Conservation (phyloP, 192 early-diverging fungal species). For the Entomortierella lignicola region DNA sequence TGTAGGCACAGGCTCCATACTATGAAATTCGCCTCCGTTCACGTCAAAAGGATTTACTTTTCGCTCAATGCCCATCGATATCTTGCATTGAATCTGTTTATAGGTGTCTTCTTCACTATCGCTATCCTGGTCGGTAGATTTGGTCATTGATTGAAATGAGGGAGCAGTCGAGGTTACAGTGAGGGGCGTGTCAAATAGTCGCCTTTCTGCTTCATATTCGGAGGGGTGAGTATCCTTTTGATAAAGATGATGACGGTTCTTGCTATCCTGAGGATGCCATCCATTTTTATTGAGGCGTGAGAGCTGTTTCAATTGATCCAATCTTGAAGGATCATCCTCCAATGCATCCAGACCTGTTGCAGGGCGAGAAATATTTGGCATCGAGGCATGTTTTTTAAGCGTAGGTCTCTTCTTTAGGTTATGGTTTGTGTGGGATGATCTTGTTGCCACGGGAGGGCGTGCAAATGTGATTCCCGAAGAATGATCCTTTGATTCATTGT, state of each 20-base stretch:
- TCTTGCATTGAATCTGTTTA: background rate
- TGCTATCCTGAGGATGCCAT: background rate
- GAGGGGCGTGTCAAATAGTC: conserved; percentile 2
- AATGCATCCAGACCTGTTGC: conserved; percentile 32
- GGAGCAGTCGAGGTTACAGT: conserved; percentile 6
- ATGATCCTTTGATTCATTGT: background rate
- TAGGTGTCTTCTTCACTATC: background rate
- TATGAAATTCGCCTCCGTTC: conserved; percentile 28
- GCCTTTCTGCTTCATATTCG: background rate
- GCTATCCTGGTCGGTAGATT: background rate
- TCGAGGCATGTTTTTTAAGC: conserved; percentile 30
- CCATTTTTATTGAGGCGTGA: conserved; percentile 2
- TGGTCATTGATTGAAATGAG: background rate
- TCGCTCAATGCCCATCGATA: conserved; percentile 5
- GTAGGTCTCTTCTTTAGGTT: conserved; percentile 9
- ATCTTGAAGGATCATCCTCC: conserved; percentile 31
- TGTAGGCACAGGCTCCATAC: conserved; percentile 15
- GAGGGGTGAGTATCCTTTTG: background rate
- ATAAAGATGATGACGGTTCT: background rate
- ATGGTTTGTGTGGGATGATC: background rate
- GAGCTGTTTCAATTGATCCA: conserved; percentile 16
- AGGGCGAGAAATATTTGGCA: conserved; percentile 29
- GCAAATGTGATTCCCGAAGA: conserved; percentile 6
- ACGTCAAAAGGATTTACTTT: conserved; percentile 35
- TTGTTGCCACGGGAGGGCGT: background rate